Percentiles rank a stretch among this genome's conserved stretches.
phyloP scores from a whole-genome alignment of 2,329 filamentous ascomycete species.

The Stylonectria norvegica region DNA sequence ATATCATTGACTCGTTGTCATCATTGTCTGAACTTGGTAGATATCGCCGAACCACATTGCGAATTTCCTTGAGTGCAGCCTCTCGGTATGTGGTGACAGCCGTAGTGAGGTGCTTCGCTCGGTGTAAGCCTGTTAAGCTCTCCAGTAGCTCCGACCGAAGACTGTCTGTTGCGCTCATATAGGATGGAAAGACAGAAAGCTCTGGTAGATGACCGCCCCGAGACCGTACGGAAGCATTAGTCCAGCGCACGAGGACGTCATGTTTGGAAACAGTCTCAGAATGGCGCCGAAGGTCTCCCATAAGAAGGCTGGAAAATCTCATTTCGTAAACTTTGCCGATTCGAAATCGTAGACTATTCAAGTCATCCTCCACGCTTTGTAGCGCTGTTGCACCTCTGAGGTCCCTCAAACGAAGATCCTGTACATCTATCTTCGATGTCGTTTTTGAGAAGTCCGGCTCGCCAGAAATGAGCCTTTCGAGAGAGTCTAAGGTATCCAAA shows the following conservation, averaged over 20 bases:
- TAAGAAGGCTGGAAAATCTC: slow-evolving; percentile 72
- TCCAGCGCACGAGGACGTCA: slow-evolving; percentile 82
- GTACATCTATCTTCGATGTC: slow-evolving; percentile 39
- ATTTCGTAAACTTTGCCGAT: slow-evolving; percentile 85
- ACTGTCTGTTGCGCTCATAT: slow-evolving; percentile 68
- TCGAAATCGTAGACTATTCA: slow-evolving; percentile 70
- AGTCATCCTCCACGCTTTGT: slow-evolving; percentile 73
- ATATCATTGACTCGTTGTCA: slow-evolving; percentile 86
- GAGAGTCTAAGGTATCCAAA: slow-evolving; percentile 68
- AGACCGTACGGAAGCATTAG: slow-evolving; percentile 67
- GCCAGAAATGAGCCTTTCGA: slow-evolving; percentile 82
- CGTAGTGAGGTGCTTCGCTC: slow-evolving; percentile 73
- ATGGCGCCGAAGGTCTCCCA: slow-evolving; percentile 76
- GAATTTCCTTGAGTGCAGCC: slow-evolving; percentile 78
- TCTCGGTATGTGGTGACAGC: slow-evolving; percentile 83
- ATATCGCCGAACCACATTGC: slow-evolving; percentile 76
- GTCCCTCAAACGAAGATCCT: slow-evolving; percentile 71
- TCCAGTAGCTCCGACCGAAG: slow-evolving; percentile 68
- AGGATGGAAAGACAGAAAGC: slow-evolving; percentile 70
- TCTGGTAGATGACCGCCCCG: slow-evolving; percentile 65
- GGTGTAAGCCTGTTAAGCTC: slow-evolving; percentile 73
- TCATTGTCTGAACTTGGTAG: slow-evolving; percentile 92
- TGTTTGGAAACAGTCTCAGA: slow-evolving; percentile 65
- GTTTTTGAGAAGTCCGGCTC: slow-evolving; percentile 45
- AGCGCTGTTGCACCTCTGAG: slow-evolving; percentile 79